Evolutionary conservation across 129 eudicot species (phyloP).

Genomic region (Apium graveolens): DNA sequence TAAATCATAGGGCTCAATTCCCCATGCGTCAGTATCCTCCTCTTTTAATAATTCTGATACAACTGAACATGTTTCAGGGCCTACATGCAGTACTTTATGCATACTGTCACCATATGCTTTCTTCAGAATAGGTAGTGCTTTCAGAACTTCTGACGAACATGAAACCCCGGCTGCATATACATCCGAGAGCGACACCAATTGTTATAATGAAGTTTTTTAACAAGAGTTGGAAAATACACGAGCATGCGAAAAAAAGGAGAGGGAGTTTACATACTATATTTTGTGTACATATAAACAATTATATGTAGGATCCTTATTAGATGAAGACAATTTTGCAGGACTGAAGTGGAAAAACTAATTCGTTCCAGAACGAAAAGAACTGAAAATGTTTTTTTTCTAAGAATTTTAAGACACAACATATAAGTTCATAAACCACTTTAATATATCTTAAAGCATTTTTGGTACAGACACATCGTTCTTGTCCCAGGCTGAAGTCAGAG

Average conservation of each 20-base stretch:
- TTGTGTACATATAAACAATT: too few relatives aligned
- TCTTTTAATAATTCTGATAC: conserved; percentile 67
- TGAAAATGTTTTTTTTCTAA: neutral
- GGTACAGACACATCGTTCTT: neutral
- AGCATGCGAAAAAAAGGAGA: too few relatives aligned
- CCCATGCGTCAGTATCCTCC: conserved; percentile 95
- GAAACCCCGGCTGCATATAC: conserved; percentile 54
- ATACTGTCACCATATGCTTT: conserved; percentile 81
- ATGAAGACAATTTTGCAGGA: neutral
- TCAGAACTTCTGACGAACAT: conserved; percentile 57
- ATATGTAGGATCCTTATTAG: too few relatives aligned
- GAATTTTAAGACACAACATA: neutral
- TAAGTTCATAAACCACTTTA: neutral
- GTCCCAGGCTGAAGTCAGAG: neutral
- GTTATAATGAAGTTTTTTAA: neutral
- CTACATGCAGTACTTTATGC: conserved; percentile 79
- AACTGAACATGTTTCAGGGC: conserved; percentile 85
- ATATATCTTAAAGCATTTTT: neutral
- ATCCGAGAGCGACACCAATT: neutral
- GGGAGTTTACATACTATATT: neutral
- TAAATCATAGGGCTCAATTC: conserved; percentile 83
- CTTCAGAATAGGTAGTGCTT: conserved; percentile 58
- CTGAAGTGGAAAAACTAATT: neutral
- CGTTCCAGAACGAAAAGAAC: neutral
- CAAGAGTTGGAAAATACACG: too few relatives aligned